phyloP scores from a whole-genome alignment of 352 stramenopile genomes.

The Globisporangium canariense region DNA sequence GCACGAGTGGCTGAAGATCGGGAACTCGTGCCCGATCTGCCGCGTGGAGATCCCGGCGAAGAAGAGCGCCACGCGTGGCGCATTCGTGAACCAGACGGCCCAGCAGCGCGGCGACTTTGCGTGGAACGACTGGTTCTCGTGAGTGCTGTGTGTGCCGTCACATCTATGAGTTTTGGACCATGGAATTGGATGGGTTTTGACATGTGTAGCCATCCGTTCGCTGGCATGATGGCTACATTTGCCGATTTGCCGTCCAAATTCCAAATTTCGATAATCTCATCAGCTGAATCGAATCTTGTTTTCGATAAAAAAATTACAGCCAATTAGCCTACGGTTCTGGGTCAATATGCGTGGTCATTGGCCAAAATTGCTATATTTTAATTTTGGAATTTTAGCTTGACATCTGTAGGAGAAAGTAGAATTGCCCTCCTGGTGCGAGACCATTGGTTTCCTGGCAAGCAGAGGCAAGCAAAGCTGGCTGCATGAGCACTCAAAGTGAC shows the following conservation, averaged over 20 bases:
- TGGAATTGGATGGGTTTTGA: background rate
- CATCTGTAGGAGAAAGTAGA: background rate
- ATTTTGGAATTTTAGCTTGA: background rate
- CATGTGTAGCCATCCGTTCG: background rate
- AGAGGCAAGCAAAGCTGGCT: background rate
- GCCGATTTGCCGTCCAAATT: background rate
- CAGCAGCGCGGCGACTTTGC: slow-evolving; percentile 54
- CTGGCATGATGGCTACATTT: background rate
- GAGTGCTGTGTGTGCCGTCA: background rate
- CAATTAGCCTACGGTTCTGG: background rate
- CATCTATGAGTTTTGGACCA: background rate
- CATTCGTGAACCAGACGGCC: slow-evolving; percentile 28
- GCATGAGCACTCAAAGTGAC: background rate
- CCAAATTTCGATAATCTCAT: background rate
- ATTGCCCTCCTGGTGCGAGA: background rate
- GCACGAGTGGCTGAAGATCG: slow-evolving; percentile 78
- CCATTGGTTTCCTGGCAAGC: slow-evolving; percentile 1
- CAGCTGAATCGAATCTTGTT: background rate
- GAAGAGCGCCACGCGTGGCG: slow-evolving; percentile 23
- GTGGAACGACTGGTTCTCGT: slow-evolving; percentile 82
- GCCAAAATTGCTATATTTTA: background rate
- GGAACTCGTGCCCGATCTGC: slow-evolving; percentile 83
- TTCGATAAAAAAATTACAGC: background rate
- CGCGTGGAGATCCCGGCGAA: slow-evolving; percentile 70
- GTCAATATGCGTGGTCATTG: background rate